Evolutionary conservation across 108 stramenopile genomes (phyloP).

Genomic region (Conticribra guillardii): DNA sequence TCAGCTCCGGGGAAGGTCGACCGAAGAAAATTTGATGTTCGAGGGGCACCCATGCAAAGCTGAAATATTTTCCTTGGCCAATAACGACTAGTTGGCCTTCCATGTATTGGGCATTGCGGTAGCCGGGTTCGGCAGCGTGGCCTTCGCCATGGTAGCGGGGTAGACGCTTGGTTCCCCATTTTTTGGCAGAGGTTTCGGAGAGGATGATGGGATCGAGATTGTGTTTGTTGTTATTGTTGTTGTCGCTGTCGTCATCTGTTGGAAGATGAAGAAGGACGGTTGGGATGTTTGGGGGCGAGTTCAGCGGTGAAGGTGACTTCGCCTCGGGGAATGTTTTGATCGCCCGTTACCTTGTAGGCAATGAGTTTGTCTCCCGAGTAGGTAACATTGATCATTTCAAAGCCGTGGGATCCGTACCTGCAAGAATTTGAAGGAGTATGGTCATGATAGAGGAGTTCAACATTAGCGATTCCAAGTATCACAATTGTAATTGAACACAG

Average conservation of each 20-base stretch:
- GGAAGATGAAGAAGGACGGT: neutral
- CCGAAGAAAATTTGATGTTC: slow-evolving; percentile 86
- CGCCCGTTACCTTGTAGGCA: slow-evolving; percentile 84
- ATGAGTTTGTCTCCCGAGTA: slow-evolving; percentile 76
- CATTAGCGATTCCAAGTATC: neutral
- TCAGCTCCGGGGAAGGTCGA: slow-evolving; percentile 69
- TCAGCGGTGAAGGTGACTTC: slow-evolving; percentile 83
- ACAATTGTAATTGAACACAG: neutral
- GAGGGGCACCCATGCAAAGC: slow-evolving; percentile 84
- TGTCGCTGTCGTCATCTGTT: neutral
- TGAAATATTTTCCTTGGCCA: slow-evolving; percentile 76
- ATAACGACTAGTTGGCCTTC: slow-evolving; percentile 84
- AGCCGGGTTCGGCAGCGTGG: slow-evolving; percentile 73
- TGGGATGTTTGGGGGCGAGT: slow-evolving; percentile 32
- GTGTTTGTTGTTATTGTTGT: neutral
- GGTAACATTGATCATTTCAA: slow-evolving; percentile 70
- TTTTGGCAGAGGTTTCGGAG: slow-evolving; percentile 64
- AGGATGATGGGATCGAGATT: slow-evolving; percentile 60
- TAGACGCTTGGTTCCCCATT: slow-evolving; percentile 69
- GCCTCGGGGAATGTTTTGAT: slow-evolving; percentile 76
- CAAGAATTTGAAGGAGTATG: neutral
- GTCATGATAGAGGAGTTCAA: neutral
- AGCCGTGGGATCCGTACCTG: slow-evolving; percentile 76
- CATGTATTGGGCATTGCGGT: slow-evolving; percentile 69
- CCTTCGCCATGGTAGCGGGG: slow-evolving; percentile 64